Percentiles rank a stretch among this genome's conserved stretches.
Conservation (phyloP, 371 early-diverging fungal genomes). For the Syncephalastrum sp. region DNA sequence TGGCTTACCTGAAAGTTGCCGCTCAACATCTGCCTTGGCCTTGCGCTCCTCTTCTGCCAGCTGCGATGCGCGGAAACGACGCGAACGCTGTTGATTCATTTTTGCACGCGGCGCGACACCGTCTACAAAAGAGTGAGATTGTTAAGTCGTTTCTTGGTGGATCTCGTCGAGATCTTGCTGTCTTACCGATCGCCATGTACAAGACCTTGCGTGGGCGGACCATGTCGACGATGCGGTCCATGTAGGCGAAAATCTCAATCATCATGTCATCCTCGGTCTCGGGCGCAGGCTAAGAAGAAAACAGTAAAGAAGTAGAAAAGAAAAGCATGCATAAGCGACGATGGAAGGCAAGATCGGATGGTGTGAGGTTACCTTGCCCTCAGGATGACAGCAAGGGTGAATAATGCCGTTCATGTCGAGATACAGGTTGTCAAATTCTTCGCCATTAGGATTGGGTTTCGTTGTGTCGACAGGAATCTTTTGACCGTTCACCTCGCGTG, state of each 20-base stretch:
- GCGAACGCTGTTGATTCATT: constrained; percentile 99
- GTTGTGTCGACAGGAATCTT: constrained; percentile 84
- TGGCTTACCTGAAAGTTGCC: constrained; percentile 47
- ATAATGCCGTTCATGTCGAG: constrained; percentile 99
- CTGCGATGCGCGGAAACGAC: constrained; percentile 95
- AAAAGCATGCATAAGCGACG: neutral
- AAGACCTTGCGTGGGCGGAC: constrained; percentile 92
- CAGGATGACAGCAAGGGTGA: constrained; percentile 98
- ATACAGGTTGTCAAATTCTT: constrained; percentile 96
- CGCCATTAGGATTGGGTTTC: constrained; percentile 91
- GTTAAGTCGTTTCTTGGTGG: neutral
- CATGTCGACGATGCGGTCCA: constrained; percentile 92
- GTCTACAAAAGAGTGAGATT: constrained; percentile 54
- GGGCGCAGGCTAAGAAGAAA: constrained; percentile 73
- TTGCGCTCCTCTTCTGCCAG: constrained; percentile 78
- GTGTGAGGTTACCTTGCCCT: constrained; percentile 66
- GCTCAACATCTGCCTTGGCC: constrained; percentile 62
- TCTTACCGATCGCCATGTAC: constrained; percentile 93
- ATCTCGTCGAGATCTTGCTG: neutral
- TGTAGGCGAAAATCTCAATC: constrained; percentile 90
- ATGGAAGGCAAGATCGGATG: constrained; percentile 1
- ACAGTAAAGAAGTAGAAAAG: neutral
- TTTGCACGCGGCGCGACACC: constrained; percentile 99
- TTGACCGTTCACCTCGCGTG: constrained; percentile 68
- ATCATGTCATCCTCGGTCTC: constrained; percentile 94